Conservation (phyloP, 2,329 filamentous ascomycete species). For the Fusarium algeriense region DNA sequence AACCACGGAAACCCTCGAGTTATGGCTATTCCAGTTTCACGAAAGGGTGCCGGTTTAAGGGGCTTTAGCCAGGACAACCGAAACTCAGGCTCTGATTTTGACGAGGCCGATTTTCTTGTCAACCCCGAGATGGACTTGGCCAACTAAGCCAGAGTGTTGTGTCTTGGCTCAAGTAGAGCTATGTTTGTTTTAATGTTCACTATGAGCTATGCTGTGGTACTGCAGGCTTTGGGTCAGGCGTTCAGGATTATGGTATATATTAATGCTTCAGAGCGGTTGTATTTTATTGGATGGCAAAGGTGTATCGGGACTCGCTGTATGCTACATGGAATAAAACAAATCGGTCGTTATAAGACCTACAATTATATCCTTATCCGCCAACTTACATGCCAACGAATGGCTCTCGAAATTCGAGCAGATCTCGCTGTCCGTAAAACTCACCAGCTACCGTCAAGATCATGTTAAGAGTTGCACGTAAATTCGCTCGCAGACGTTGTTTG, state of each 20-base stretch:
- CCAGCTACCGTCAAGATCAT: conserved; percentile 92
- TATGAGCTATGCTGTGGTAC: conserved; percentile 25
- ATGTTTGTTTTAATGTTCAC: conserved; percentile 14
- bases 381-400: conserved; percentile 64
- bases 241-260: conserved; percentile 29
- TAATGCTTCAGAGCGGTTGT: conserved; percentile 39
- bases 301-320: conserved; percentile 29
- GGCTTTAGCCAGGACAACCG: conserved; percentile 62
- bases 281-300: conserved; percentile 21
- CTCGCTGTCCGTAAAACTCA: conserved; percentile 89
- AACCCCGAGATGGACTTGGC: conserved; percentile 58
- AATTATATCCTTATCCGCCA: conserved; percentile 6
- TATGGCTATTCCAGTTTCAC: conserved; percentile 62
- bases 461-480: conserved; percentile 80
- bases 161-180: background rate
- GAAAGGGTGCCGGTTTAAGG: conserved; percentile 44
- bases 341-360: conserved; percentile 26
- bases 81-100: conserved; percentile 68
- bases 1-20: conserved; percentile 57
- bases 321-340: conserved; percentile 25
- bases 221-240: conserved; percentile 39
- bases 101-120: conserved; percentile 75
- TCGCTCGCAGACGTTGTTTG: conserved; percentile 57
- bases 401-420: conserved; percentile 81
- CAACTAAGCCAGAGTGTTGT: conserved; percentile 15